These are phyloP conservation scores for Calocera cornea DNA, from an alignment of 768 basidiomycete genomes.

Conservation along the genomic window DNA sequence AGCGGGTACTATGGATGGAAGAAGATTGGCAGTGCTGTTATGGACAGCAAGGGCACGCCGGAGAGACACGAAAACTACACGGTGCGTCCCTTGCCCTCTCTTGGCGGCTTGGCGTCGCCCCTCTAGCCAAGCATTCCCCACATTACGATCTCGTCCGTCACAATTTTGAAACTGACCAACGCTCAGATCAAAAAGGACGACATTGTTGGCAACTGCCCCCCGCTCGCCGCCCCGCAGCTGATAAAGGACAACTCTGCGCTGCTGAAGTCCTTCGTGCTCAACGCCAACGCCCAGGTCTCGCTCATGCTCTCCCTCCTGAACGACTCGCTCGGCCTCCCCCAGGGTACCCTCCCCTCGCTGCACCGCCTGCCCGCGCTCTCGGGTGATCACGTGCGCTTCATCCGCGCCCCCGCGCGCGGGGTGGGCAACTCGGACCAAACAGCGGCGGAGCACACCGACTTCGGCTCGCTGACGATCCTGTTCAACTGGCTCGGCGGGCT, in stretches of 20 bases:
- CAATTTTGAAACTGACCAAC: no score
- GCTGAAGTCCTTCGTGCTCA: neutral
- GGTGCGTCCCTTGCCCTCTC: neutral
- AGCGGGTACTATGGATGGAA: neutral
- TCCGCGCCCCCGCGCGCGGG: neutral
- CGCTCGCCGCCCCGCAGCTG: neutral
- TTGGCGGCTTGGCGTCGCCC: neutral
- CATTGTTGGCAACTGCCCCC: neutral
- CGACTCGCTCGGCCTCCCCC: neutral
- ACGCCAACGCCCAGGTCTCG: neutral
- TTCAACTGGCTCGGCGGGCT: conserved; percentile 51
- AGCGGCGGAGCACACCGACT: neutral
- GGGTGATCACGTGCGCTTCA: neutral
- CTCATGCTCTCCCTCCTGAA: neutral
- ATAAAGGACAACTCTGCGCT: neutral
- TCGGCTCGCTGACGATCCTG: neutral
- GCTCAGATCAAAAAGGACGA: neutral
- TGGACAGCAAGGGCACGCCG: conserved; percentile 1
- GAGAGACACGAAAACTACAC: conserved; percentile 2
- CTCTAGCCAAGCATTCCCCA: neutral
- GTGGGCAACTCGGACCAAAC: neutral
- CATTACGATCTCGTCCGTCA: neutral
- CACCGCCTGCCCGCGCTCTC: neutral
- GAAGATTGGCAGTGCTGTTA: neutral
- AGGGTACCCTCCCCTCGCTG: neutral